These are phyloP conservation scores for Microstegium vimineum DNA, from an alignment of 176 grass and related monocot genomes.

Conservation along the genomic window DNA sequence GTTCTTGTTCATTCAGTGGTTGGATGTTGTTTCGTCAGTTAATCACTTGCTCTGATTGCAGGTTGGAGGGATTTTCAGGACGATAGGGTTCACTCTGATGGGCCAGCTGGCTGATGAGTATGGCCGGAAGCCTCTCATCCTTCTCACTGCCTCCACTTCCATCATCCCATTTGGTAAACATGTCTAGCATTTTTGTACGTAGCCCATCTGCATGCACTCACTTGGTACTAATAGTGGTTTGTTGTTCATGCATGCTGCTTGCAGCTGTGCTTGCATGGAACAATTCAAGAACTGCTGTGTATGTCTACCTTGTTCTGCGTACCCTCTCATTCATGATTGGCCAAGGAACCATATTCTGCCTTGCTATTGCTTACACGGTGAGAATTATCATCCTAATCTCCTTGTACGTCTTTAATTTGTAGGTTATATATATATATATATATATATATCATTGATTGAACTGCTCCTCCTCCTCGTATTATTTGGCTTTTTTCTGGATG, in stretches of 20 bases:
- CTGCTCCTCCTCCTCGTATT: not conserved
- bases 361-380: slow-evolving; percentile 74
- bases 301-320: slow-evolving; percentile 52
- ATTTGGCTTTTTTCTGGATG: not conserved
- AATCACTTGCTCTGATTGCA: slow-evolving; percentile 8
- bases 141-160: slow-evolving; percentile 58
- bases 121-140: slow-evolving; percentile 71
- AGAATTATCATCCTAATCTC: not conserved
- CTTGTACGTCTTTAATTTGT: not conserved
- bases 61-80: slow-evolving; percentile 77
- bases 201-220: too few species aligned
- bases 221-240: not conserved
- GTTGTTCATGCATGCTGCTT: not conserved
- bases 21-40: not conserved
- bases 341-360: slow-evolving; percentile 78
- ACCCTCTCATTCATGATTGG: slow-evolving; percentile 69
- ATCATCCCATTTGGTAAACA: slow-evolving; percentile 69
- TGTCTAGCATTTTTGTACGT: not conserved
- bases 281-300: slow-evolving; percentile 52
- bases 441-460: not conserved
- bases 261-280: slow-evolving; percentile 66
- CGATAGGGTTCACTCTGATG: slow-evolving; percentile 55
- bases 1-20: not conserved
- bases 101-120: slow-evolving; percentile 82
- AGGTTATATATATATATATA: not conserved